phyloP scores from a whole-genome alignment of 768 basidiomycete species.

The Jaapia argillacea region DNA sequence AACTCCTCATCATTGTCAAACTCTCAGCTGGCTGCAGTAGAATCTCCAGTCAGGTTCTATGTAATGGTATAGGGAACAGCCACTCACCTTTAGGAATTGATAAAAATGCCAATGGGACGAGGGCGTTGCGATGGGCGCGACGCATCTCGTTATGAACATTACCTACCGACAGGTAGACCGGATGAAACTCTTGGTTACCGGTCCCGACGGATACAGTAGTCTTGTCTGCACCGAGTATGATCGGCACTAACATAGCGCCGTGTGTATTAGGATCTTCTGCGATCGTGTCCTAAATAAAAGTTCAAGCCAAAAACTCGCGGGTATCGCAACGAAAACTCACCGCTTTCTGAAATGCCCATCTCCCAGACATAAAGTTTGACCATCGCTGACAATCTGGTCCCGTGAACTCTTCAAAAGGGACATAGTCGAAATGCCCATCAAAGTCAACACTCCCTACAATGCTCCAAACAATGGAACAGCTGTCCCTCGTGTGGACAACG shows the following conservation, averaged over 20 bases:
- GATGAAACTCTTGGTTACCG: constrained; percentile 8
- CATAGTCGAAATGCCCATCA: constrained; percentile 2
- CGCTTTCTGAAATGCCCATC: neutral
- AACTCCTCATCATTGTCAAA: constrained; percentile 5
- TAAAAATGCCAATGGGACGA: constrained; percentile 6
- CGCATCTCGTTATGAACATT: constrained; percentile 2
- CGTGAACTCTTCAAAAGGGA: neutral
- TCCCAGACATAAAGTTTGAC: neutral
- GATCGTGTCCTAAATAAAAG: neutral
- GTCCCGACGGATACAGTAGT: constrained; percentile 22
- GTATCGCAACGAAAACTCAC: constrained; percentile 17
- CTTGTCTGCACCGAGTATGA: constrained; percentile 27
- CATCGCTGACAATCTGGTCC: neutral
- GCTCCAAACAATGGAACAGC: neutral
- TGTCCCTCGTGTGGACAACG: neutral
- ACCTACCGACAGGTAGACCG: constrained; percentile 8
- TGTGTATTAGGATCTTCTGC: neutral
- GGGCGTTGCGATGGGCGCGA: constrained; percentile 1
- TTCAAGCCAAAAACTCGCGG: neutral
- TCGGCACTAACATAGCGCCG: constrained; percentile 3
- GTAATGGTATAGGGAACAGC: neutral
- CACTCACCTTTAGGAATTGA: constrained; percentile 16
- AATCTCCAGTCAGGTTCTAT: neutral
- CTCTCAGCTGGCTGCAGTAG: constrained; percentile 5
- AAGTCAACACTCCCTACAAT: neutral